Base-by-base conservation (phyloP, 2,329 filamentous ascomycete species). In the Colletotrichum gigasporum region DNA sequence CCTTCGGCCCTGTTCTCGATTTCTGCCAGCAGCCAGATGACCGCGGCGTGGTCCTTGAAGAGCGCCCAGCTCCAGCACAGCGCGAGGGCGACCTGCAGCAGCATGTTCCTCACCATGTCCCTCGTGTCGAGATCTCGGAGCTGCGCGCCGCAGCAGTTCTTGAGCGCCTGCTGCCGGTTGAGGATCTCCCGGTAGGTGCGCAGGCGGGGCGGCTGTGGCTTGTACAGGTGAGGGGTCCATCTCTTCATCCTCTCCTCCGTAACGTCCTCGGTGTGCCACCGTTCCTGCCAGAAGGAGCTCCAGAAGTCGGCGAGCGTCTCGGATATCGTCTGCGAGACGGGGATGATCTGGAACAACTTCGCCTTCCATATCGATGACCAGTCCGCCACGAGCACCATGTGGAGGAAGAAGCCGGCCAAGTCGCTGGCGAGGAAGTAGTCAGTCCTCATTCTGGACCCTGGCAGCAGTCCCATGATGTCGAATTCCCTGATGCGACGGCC, bases 141-240 rank as follows among this genome's bases (percentile, higher is more conserved):
- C 44, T 65, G 60, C 20, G n/a, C 47, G 5, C n/a, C 47, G 47
- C 60, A 59, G 30, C 53, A 55, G 50, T 66, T 66, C 14, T 24
- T 51, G 28, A 65, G 28, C 39, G 64, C 64, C 48, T 66, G 64
- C 14, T 66, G 60, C 11, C 64, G 61, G 48, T 66, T 66, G 47
- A 66, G 64, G 12, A 66, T 65, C 42, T 66, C 64, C 26, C 61
- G 64, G 9, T 65, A 66, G 10, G 47, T 65, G 11, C 64, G 61
- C 18, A 65, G 44, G 5, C 64, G 60, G 11, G 61, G 61, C 16
- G 61, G 35, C 14, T 14, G 24, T 9, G 44, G 9, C n/a, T 14
- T 34, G 24, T 63, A 63, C 24, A 39, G n/a, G 24, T 56, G 37
- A 6, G 58, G 45, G 34, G 28, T 47, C 63, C 63, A 65, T 10